Evolutionary conservation across 441 rosid genomes (phyloP), one percentile per base, ranked within the genome.

Genomic region (Aquilaria agallochum): DNA sequence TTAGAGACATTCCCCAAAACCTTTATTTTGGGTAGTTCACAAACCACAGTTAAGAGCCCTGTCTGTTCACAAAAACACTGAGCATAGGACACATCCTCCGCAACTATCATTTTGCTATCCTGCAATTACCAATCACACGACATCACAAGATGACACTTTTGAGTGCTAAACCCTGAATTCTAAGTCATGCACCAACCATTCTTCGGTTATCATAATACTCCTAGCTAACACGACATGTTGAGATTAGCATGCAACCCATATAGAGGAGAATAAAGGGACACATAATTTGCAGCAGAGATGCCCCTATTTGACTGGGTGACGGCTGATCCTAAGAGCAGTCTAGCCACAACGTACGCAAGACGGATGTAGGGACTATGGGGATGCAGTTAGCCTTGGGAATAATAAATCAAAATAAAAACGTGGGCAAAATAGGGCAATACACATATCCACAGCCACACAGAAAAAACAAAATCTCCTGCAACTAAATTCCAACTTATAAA

Each of bases 111-210:
- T 81, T 76, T 73, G 71, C 68, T 73, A 67, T 81, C 84, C 91
- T 81, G 91, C 87, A 84, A 84, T 80, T 86, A 83, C 82, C 90
- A 84, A 83, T 77, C 88, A 75, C 85, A 80, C 77, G 71, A 80
- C 70, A 76, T 85, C 90, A 86, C 72, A 77, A 77, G 72, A 70
- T 72, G 70, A 63, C 58, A 63, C 59, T 66, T 68, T 46, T 53
- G 74, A 64, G 63, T 53, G 51, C 70, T 70, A 72, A 83, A 64
- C 67, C 83, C 74, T 64, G 74, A 66, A 68, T 67, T 75, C 71
- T 70, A 78, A 59, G 72, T 68, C 68, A 81, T 52, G 63, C 53
- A 67, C 76, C 72, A 76, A 62, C 9, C 55, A 63, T 70, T 71
- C 74, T 76, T 63, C 55, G 67, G 63, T 70, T 67, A 47, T 64